Conservation (phyloP, 2,329 filamentous ascomycete genomes). For the Zymoseptoria pseudotritici region DNA sequence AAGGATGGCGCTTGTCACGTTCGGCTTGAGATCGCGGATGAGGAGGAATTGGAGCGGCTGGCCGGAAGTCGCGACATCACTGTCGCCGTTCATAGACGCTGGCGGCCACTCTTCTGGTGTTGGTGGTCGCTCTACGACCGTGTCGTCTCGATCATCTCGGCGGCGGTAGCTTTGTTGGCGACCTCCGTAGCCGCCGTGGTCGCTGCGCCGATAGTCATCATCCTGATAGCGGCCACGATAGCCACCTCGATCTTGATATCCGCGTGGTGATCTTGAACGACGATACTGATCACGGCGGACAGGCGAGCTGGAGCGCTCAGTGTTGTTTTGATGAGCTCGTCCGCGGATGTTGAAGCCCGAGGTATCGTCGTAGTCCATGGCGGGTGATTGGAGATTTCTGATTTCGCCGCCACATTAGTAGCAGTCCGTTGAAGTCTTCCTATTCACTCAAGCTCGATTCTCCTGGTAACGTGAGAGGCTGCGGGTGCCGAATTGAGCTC, state of each 20-base stretch:
- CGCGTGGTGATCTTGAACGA: not conserved
- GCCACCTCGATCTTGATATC: not conserved
- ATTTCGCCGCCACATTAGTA: not conserved
- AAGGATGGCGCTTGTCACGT: conserved; percentile 64
- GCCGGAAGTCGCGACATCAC: conserved; percentile 17
- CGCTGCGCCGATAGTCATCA: not conserved
- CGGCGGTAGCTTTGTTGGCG: not conserved
- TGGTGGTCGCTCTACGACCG: not conserved
- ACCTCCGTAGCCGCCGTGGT: not conserved
- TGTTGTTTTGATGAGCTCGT: not conserved
- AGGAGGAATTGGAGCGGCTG: conserved; percentile 47
- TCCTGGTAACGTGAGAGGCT: not conserved
- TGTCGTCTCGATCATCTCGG: not conserved
- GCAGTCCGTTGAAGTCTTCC: not conserved
- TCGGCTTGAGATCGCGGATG: conserved; percentile 61
- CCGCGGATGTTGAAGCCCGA: not conserved
- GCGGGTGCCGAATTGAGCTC: not conserved
- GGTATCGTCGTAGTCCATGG: not conserved
- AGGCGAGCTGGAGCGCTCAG: not conserved
- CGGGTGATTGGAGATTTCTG: not conserved
- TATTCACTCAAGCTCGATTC: not conserved
- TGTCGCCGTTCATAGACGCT: conserved; percentile 14
- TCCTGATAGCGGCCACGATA: not conserved
- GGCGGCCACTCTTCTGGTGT: conserved; percentile 10
- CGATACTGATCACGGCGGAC: not conserved